Conservation (phyloP, 768 basidiomycete genomes). For the Lentinula boryana region DNA sequence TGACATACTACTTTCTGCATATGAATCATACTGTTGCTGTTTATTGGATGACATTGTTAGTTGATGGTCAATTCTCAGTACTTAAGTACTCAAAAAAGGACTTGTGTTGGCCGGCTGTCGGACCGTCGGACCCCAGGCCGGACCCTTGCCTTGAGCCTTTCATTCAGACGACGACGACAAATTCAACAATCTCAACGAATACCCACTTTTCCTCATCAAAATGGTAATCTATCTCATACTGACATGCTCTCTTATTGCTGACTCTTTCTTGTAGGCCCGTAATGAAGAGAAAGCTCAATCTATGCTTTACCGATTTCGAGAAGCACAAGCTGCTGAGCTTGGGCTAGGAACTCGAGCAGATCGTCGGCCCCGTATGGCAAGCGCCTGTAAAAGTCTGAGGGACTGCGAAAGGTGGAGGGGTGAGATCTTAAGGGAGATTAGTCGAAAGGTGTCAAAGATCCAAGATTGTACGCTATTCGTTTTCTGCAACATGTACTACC, state of each 20-base stretch:
- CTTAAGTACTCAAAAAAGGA: no score
- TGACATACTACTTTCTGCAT: neutral
- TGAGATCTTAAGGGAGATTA: constrained; percentile 91
- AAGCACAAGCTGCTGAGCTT: constrained; percentile 93
- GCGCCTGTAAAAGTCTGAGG: constrained; percentile 82
- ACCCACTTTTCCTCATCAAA: neutral
- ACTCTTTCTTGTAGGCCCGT: constrained; percentile 59
- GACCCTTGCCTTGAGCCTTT: no score
- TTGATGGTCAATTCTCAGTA: no score
- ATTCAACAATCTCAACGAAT: neutral
- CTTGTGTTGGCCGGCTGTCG: no score
- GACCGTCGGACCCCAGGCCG: no score
- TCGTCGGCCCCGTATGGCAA: constrained; percentile 88
- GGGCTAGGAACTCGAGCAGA: constrained; percentile 83
- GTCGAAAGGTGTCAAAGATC: constrained; percentile 95
- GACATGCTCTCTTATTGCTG: neutral
- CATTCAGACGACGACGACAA: no score
- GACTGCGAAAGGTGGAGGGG: constrained; percentile 97
- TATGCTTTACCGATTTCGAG: constrained; percentile 92
- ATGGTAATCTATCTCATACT: neutral
- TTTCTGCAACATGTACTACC: neutral
- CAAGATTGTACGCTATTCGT: constrained; percentile 69
- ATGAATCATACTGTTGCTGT: no score
- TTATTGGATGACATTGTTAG: no score
- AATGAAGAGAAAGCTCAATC: constrained; percentile 99